Conservation (phyloP, 768 basidiomycete genomes). For the Gyrodon lividus region DNA sequence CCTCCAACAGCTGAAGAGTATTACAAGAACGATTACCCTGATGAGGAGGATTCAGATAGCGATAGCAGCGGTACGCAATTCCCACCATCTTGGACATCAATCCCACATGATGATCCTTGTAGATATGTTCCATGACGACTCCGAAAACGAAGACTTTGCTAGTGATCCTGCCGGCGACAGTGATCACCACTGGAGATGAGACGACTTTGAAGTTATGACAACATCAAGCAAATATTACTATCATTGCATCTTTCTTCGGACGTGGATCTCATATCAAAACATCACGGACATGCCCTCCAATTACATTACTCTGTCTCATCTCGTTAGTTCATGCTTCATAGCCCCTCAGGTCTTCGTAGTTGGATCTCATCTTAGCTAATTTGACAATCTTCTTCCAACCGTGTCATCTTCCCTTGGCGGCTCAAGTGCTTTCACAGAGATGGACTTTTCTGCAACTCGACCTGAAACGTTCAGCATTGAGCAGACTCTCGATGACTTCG, state of each 20-base stretch:
- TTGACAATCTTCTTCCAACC: neutral
- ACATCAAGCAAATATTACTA: conserved; percentile 6
- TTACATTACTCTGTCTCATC: conserved; percentile 4
- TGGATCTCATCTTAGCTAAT: neutral
- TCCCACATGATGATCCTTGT: conserved; percentile 3
- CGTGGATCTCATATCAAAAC: conserved; percentile 18
- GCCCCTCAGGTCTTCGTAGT: neutral
- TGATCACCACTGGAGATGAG: conserved; percentile 36
- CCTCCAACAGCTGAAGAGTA: conserved; percentile 65
- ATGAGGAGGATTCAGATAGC: conserved; percentile 53
- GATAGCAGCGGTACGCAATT: conserved; percentile 38
- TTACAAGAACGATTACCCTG: conserved; percentile 84
- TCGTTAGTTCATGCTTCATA: conserved; percentile 17
- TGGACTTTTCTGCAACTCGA: conserved; percentile 21
- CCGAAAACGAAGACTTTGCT: conserved; percentile 46
- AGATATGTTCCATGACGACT: conserved; percentile 61
- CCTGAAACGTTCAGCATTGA: conserved; percentile 11
- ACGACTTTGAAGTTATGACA: conserved; percentile 1
- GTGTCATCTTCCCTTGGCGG: neutral
- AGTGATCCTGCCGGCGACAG: conserved; percentile 28
- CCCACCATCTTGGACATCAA: neutral
- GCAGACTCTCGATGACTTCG: neutral
- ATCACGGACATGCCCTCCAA: conserved; percentile 17
- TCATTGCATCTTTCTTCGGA: conserved; percentile 19
- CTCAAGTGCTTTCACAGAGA: neutral